A percentile compares a stretch with the other conserved stretches of the same genome.
Evolutionary conservation across 176 grass and related monocot genomes (phyloP).

Genomic region (Oryza brachyantha): DNA sequence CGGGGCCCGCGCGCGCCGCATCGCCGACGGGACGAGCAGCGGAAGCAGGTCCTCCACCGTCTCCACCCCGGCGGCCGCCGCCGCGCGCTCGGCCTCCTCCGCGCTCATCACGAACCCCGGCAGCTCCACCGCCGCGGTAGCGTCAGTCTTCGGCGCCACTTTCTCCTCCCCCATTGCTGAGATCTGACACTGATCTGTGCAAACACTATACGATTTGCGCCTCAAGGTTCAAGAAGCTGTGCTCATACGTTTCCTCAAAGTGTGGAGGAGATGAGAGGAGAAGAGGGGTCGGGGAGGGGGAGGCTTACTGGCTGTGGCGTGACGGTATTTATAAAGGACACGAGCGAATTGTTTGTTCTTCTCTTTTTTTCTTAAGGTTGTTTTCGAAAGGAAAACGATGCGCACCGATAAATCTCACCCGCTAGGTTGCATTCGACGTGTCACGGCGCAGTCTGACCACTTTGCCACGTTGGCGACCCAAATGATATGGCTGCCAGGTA

Average conservation of each 20-base stretch:
- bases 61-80: constrained; percentile 40
- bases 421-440: constrained; percentile 17
- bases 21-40: constrained; percentile 64
- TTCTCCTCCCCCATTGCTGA: constrained; percentile 59
- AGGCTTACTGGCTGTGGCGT: constrained; percentile 1
- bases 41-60: constrained; percentile 78
- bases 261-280: constrained; percentile 39
- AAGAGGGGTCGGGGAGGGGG: neutral
- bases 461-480: neutral
- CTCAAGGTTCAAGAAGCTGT: neutral
- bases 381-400: constrained; percentile 6
- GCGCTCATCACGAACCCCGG: constrained; percentile 76
- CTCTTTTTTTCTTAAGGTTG: neutral
- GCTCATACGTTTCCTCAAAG: constrained; percentile 45
- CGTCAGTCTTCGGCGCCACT: constrained; percentile 17
- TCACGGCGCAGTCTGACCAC: constrained; percentile 11
- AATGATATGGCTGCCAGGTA: neutral
- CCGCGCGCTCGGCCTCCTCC: constrained; percentile 52
- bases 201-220: neutral
- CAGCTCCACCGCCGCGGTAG: constrained; percentile 32
- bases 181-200: constrained; percentile 29
- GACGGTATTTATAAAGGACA: constrained; percentile 60
- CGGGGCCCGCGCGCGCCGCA: constrained; percentile 48
- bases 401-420: neutral
- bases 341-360: neutral